Evolutionary conservation across 2,329 filamentous ascomycete species (phyloP), one percentile per base, ranked within the genome.

Genomic region (Ascochyta viciae-villosae): DNA sequence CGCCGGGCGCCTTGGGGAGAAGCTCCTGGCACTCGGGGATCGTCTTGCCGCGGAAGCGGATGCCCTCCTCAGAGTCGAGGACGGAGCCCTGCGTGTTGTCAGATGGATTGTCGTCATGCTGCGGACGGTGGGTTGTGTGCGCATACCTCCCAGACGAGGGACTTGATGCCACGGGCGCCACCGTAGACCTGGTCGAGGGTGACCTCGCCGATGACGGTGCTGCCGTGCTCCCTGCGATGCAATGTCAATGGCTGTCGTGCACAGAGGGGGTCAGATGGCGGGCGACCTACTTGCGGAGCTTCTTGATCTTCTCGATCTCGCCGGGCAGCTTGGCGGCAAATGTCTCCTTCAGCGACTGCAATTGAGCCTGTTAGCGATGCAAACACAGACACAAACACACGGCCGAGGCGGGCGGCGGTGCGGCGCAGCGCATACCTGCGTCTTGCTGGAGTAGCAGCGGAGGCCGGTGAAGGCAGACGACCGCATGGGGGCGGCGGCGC

Each of bases 111-210:
- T 64, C 83, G 89, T 54, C 51, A 41, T 50, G 6, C 19, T 34
- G 34, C 40, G 12, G 24, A 44, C 39, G 33, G 26, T 31, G 24
- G 24, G 41, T 26, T 19, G 29, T 12, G 41, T n/a, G 45, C 27
- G 51, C 51, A 26, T 54, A 54, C 51, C 83, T 99, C 95, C 95
- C 95, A 99, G 74, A 99, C 95, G 61, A 99, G 89, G 71, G 89
- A 89, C 88, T 98, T 99, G 84, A 99, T 96, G 76, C 95, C 94
- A 84, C 95, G 94, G 76, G 95, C 95, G 88, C 95, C 95, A 79
- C 95, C 95, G 80, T 98, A 99, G 77, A 96, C 95, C 84, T 99
- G 95, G 85, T 98, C 95, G 67, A 99, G 91, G 61, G 95, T 99
- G 78, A 99, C 92, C 87, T 98, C 92, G 80, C 95, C 94, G 70